Percentiles rank a stretch among this genome's conserved stretches.
Evolutionary conservation across 1,139 yeast species (phyloP).

Genomic region (Lipomyces yarrowii): DNA sequence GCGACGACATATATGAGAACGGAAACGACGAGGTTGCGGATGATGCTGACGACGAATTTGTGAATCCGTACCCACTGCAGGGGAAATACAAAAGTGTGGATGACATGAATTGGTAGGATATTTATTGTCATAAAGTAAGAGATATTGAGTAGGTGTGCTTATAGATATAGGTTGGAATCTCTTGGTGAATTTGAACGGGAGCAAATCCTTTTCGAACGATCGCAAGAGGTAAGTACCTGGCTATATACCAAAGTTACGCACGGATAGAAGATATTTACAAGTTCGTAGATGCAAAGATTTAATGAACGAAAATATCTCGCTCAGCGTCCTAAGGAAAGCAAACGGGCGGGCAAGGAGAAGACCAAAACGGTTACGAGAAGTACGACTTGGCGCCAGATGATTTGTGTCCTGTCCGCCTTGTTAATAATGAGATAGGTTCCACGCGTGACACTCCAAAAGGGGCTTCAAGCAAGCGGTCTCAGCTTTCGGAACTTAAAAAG

Average conservation of each 20-base stretch:
- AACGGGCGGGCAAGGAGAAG: conserved; percentile 37
- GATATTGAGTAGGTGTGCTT: not conserved
- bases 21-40: conserved; percentile 34
- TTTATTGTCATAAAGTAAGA: not conserved
- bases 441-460: conserved; percentile 39
- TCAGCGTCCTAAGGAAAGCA: conserved; percentile 68
- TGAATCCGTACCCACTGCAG: conserved; percentile 87
- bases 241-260: not conserved
- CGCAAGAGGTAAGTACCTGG: conserved; percentile 57
- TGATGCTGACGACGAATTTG: conserved; percentile 48
- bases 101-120: conserved; percentile 57
- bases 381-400: not conserved
- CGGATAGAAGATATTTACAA: not conserved
- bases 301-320: conserved; percentile 81
- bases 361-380: conserved; percentile 19
- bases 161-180: conserved; percentile 50
- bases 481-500: conserved; percentile 79
- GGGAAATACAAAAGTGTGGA: conserved; percentile 84
- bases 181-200: conserved; percentile 94
- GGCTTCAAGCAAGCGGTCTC: conserved; percentile 52
- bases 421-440: conserved; percentile 23
- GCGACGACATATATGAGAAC: not conserved
- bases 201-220: conserved; percentile 84
- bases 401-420: too few species aligned
- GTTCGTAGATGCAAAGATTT: conserved; percentile 63